phyloP scores from a whole-genome alignment of 257 asterid genomes.

The Solanum sejunctum region DNA sequence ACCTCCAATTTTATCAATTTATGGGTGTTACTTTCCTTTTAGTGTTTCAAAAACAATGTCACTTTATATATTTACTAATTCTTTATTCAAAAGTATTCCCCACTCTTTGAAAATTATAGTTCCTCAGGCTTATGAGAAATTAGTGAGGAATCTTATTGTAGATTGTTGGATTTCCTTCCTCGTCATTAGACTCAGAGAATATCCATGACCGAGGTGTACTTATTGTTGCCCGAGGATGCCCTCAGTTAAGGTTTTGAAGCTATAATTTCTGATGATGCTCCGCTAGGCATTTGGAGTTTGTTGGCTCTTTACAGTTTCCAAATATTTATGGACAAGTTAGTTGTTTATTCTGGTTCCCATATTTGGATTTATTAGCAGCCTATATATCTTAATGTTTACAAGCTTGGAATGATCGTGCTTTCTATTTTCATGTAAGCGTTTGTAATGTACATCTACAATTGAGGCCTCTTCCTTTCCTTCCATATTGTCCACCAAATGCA shows the following conservation, averaged over 20 bases:
- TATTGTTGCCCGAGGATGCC: constrained; percentile 61
- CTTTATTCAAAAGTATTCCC: background rate
- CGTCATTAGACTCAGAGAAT: constrained; percentile 56
- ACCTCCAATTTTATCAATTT: background rate
- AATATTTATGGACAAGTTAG: constrained; percentile 72
- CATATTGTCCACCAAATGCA: background rate
- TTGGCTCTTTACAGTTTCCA: constrained; percentile 64
- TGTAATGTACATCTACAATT: background rate
- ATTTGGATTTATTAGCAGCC: background rate
- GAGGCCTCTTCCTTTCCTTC: background rate
- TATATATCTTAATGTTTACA: background rate
- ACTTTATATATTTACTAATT: background rate
- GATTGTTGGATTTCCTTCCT: constrained; percentile 46
- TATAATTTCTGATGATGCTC: constrained; percentile 63
- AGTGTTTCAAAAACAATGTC: background rate
- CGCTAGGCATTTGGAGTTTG: constrained; percentile 54
- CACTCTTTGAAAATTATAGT: background rate
- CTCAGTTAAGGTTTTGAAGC: constrained; percentile 46
- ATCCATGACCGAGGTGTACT: constrained; percentile 57
- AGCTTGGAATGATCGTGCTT: background rate
- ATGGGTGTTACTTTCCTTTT: background rate
- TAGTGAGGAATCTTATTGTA: constrained; percentile 67
- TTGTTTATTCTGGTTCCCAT: background rate
- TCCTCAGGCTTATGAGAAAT: background rate
- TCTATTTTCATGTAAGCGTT: background rate